These are phyloP conservation scores for Brassica carinata DNA, from an alignment of 345 rosid genomes.

Conservation along the genomic window DNA sequence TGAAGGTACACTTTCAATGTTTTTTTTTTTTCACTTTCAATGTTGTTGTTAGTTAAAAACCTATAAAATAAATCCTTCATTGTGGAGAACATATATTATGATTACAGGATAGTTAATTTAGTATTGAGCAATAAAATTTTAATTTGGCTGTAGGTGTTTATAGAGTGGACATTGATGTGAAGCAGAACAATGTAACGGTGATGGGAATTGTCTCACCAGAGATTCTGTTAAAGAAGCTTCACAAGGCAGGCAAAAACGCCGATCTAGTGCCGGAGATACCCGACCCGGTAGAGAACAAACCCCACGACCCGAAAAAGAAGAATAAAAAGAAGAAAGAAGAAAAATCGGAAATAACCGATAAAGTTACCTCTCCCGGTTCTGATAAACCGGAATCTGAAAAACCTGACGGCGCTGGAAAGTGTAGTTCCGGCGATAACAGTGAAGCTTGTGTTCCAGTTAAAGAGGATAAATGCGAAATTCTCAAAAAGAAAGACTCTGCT, in stretches of 20 bases:
- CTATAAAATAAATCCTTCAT: neutral
- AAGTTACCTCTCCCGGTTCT: slow-evolving; percentile 11
- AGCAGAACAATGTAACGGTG: slow-evolving; percentile 65
- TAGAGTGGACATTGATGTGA: slow-evolving; percentile 56
- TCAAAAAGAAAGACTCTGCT: slow-evolving; percentile 27
- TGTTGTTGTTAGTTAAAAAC: neutral
- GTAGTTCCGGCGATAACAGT: neutral
- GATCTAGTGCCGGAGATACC: slow-evolving; percentile 56
- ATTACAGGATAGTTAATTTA: neutral
- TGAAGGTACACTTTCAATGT: slow-evolving; percentile 51
- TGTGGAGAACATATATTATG: neutral
- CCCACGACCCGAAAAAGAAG: slow-evolving; percentile 29
- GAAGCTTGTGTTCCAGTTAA: slow-evolving; percentile 17
- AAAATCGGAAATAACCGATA: slow-evolving; percentile 13
- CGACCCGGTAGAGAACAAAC: slow-evolving; percentile 42
- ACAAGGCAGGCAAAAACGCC: slow-evolving; percentile 66
- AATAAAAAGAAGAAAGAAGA: slow-evolving; percentile 15
- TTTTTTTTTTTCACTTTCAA: neutral
- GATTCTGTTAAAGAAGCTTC: slow-evolving; percentile 64
- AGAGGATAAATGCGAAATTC: slow-evolving; percentile 41
- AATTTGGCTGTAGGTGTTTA: slow-evolving; percentile 64
- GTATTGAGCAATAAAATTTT: neutral
- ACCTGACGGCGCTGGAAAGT: slow-evolving; percentile 33
- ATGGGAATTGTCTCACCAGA: slow-evolving; percentile 54
- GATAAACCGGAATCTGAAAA: slow-evolving; percentile 26